Evolutionary conservation across 192 early-diverging fungal species (phyloP), one percentile per base, ranked within the genome.

Genomic region (Backusella liffmaniae): DNA sequence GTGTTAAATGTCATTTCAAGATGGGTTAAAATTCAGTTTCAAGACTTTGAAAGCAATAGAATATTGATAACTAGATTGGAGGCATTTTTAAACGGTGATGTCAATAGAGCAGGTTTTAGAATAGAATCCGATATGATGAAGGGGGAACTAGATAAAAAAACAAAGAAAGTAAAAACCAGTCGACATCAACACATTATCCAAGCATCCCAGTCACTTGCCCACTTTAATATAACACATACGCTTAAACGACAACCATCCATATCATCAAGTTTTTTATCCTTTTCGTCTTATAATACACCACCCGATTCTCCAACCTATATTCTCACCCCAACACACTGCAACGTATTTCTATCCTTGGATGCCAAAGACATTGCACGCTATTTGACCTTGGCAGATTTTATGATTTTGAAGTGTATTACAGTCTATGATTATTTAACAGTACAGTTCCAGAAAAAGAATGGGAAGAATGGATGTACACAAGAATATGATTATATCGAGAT

Each of bases 11-110:
- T 92, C 0, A 67, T 92, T 26, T 66, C 84, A n/a, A 84, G 91
- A 13, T 92, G 91, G 91, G 81, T 91, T 12, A 83, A 84, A 67
- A 66, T 92, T 0, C 86, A 89, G 51, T 87, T 80, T 53, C 86
- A 92, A 69, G 88, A 91, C 65, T 90, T 92, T 77, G 83, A 80
- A 15, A 80, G 59, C 2, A 82, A 88, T 65, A 56, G 67, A 1
- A 62, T 67, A 10, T 77, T 91, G 4, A 77, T 81, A 5, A 81
- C 83, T 16, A 67, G 77, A 9, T 67, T 92, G 6, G 82, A 81
- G 46, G 76, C 53, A 13, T 92, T 92, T 59, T 75, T 91, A 70
- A 80, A 76, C 34, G 73, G 77, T 30, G 84, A 86, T 51, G 83
- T 88, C 9, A 82, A 74, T 15, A 46, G 41, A 16, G 76, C 78